These are phyloP conservation scores for Talaromyces marneffei DNA, from an alignment of 2,329 filamentous ascomycete genomes.

Conservation along the genomic window DNA sequence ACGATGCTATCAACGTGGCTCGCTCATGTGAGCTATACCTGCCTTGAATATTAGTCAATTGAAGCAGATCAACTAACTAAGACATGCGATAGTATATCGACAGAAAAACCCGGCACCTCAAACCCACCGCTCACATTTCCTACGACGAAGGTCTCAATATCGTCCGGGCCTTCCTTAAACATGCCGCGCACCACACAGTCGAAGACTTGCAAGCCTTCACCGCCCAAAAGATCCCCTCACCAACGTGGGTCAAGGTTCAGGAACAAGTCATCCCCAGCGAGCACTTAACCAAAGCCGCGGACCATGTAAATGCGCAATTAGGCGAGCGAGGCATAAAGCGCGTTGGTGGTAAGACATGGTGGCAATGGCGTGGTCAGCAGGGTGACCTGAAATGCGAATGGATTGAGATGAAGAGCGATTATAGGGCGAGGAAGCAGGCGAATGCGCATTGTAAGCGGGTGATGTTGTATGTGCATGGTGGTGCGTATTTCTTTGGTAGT, in stretches of 20 bases:
- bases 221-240: conserved; percentile 81
- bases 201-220: conserved; percentile 93
- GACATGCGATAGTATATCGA: conserved; percentile 65
- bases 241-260: conserved; percentile 79
- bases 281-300: conserved; percentile 61
- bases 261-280: conserved; percentile 59
- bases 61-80: neutral
- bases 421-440: conserved; percentile 62
- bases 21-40: conserved; percentile 64
- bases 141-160: conserved; percentile 90
- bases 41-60: neutral
- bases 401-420: conserved; percentile 90
- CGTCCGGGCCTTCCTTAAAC: conserved; percentile 77
- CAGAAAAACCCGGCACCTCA: conserved; percentile 65
- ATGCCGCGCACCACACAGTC: conserved; percentile 81
- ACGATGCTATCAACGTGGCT: conserved; percentile 81
- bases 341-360: conserved; percentile 79
- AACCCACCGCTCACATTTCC: conserved; percentile 82
- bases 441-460: conserved; percentile 62
- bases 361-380: conserved; percentile 71
- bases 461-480: conserved; percentile 92
- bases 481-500: conserved; percentile 92
- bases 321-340: conserved; percentile 66
- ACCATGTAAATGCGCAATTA: conserved; percentile 65
- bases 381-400: conserved; percentile 74